Evolutionary conservation across 345 rosid species (phyloP).

Genomic region (Xanthoceras sorbifolium): DNA sequence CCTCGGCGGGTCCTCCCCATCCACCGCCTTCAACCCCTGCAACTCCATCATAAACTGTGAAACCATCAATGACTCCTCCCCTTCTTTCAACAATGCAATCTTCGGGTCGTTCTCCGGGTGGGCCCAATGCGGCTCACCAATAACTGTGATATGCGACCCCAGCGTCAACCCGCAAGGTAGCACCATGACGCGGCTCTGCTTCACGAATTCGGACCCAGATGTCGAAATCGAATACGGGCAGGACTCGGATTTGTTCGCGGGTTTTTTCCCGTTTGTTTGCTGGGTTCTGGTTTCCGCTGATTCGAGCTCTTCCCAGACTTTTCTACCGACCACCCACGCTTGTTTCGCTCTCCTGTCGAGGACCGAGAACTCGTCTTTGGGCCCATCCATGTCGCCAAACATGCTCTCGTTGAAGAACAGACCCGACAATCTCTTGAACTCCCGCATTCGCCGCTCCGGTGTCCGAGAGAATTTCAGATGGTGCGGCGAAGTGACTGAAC

Average conservation of each 20-base stretch:
- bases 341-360: conserved; percentile 57
- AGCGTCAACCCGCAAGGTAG: conserved; percentile 85
- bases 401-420: conserved; percentile 47
- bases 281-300: conserved; percentile 30
- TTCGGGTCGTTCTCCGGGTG: conserved; percentile 64
- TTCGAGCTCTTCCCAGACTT: conserved; percentile 52
- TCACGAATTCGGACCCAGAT: conserved; percentile 55
- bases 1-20: conserved; percentile 96
- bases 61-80: conserved; percentile 58
- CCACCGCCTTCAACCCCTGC: conserved; percentile 83
- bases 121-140: conserved; percentile 74
- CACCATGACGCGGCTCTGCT: conserved; percentile 47
- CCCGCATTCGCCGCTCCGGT: conserved; percentile 32
- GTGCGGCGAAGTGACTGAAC: background rate
- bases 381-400: conserved; percentile 30
- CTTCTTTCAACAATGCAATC: conserved; percentile 57
- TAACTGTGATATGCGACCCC: conserved; percentile 83
- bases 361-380: conserved; percentile 52
- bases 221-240: conserved; percentile 59
- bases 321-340: conserved; percentile 66
- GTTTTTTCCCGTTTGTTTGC: conserved; percentile 12
- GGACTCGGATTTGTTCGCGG: conserved; percentile 35
- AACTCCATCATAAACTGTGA: conserved; percentile 90
- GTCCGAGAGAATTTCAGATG: conserved; percentile 7
- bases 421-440: conserved; percentile 44